A percentile compares a stretch with the other conserved stretches of the same genome.
phyloP scores from a whole-genome alignment of 2,329 filamentous ascomycete genomes.

The Lachnellula willkommii region DNA sequence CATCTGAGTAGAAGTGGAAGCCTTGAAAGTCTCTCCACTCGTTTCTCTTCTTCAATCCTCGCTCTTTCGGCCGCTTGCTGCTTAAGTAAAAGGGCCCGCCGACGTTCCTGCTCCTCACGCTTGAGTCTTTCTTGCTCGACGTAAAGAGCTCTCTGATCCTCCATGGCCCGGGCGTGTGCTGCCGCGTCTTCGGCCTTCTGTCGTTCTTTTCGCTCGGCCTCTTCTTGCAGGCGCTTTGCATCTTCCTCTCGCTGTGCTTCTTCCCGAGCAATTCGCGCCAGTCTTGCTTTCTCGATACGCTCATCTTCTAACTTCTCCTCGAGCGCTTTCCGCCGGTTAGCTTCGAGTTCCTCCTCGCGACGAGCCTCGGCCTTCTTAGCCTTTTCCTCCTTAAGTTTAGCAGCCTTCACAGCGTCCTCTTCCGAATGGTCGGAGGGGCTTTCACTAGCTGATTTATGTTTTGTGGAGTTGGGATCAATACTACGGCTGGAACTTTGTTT shows the following conservation, averaged over 20 bases:
- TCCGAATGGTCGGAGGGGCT: constrained; percentile 7
- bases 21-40: constrained; percentile 49
- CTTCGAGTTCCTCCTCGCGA: constrained; percentile 9
- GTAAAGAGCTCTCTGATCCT: constrained; percentile 33
- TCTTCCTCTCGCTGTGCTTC: constrained; percentile 32
- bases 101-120: constrained; percentile 36
- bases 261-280: constrained; percentile 24
- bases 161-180: constrained; percentile 24
- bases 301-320: constrained; percentile 20
- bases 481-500: no score
- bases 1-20: constrained; percentile 57
- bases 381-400: constrained; percentile 34
- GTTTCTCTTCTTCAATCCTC: constrained; percentile 49
- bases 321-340: constrained; percentile 2
- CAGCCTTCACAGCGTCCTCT: constrained; percentile 31
- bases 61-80: constrained; percentile 43
- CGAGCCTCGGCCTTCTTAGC: constrained; percentile 2
- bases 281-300: constrained; percentile 23
- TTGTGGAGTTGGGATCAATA: constrained; percentile 3
- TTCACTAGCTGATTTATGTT: constrained; percentile 10
- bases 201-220: constrained; percentile 25
- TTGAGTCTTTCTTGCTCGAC: constrained; percentile 30
- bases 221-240: constrained; percentile 27
- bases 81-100: constrained; percentile 32
- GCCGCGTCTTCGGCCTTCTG: constrained; percentile 25